Base-by-base conservation (phyloP, 768 basidiomycete species). In the Lactifluus rugatus region DNA sequence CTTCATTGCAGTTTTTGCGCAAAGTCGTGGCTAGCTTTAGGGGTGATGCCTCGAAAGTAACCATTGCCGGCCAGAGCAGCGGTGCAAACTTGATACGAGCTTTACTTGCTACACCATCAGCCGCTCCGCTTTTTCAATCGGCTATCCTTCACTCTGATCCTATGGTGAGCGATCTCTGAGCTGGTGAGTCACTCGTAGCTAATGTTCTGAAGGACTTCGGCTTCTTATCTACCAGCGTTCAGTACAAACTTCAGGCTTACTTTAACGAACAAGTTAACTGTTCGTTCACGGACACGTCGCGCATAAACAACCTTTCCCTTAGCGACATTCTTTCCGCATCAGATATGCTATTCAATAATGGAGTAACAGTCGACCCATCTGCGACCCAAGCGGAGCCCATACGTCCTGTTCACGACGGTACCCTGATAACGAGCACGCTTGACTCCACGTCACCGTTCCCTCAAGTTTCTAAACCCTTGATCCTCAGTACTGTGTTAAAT, bases 111-210 rank as follows among this genome's bases (percentile, higher is more conserved):
- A 75, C 75, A 2, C 87, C 91, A 2, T 81, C 83, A 2, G 90
- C 84, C 0, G 76, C 80, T 21, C 75, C 79, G 1, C 74, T 92
- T 50, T 94, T 94, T 76, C 74, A 78, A 57, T 85, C 80, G 52
- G 88, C 84, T 0, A 90, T 92, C 57, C 67, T 93, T 19, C 90
- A 94, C 54, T 92, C 89, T 0, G 93, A 93, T 66, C 87, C 92
- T 2, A 88, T 93, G 81, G 89, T 86, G 64, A 57, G 78, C 66
- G 21, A 0, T 49, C 6, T 16, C 2, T 25, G 11, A 11, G 19
- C 10, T 25, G 25, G 7, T 32, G 42, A 32, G 0, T 41, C 19
- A 36, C 16, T 48, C 19, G 1, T 41, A 48, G 6, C 44, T 52
- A 26, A 62, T 37, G 37, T 34, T 57, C 32, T 16, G 4, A 60